Evolutionary conservation across 2,329 filamentous ascomycete genomes (phyloP), one percentile per base, ranked within the genome.

Genomic region (Pseudonectria buxi): DNA sequence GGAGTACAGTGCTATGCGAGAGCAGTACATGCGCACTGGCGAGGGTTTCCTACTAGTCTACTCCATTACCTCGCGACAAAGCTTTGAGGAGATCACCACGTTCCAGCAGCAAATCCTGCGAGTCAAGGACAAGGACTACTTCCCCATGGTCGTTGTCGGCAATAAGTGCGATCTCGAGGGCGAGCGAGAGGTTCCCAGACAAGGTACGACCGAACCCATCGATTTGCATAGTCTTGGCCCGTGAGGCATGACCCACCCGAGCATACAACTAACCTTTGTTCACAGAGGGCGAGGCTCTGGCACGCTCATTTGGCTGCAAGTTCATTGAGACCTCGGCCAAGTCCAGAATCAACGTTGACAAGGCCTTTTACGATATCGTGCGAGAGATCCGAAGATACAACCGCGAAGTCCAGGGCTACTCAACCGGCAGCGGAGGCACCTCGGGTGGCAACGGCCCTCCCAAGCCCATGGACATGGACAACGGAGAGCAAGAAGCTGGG

Each of bases 71-170:
- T 95, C 90, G 58, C 80, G 89, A 58, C 89, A 95, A 67, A 94
- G 86, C 56, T 96, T 95, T 58, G 90, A 98, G 62, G 92, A 98
- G 71, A 96, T 98, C 64, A 84, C 88, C 67, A 95, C 88, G 32
- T 96, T 96, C 69, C 89, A 96, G 67, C 89, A 96, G 73, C 92
- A 98, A 68, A 98, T 98, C 61, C 74, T 98, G 52, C 74, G 92
- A 53, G 92, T 98, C 55, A 98, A 98, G 76, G 92, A 96, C 72
- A 96, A 95, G 78, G 92, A 98, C 68, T 95, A 95, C 65, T 98
- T 98, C 72, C 92, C 92, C 53, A 96, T 98, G 72, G 95, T 96
- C 39, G 86, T 98, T 30, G 92, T 96, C 28, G 92, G 88, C 54
- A 98, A 98, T 78, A 98, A 98, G 76, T 95, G 90, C 69, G 92